Evolutionary conservation across 1,284 basidiomycete species (phyloP).

Genomic region (Xerocomus amazonicus): DNA sequence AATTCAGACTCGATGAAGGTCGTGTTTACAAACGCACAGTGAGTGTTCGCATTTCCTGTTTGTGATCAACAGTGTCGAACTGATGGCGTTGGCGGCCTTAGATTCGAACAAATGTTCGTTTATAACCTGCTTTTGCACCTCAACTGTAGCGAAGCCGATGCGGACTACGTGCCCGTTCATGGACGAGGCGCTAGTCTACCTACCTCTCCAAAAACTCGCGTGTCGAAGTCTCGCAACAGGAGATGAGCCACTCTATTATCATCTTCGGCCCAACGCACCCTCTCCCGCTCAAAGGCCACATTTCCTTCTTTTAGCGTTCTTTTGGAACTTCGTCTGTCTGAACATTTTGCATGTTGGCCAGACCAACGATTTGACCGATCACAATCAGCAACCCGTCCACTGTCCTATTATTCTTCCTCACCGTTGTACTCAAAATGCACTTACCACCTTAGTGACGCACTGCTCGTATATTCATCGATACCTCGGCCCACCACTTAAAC

Average conservation of each 20-base stretch:
- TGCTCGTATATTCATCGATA: constrained; percentile 9
- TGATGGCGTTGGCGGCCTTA: constrained; percentile 26
- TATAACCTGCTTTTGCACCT: constrained; percentile 79
- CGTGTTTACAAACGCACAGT: constrained; percentile 87
- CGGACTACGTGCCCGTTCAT: constrained; percentile 72
- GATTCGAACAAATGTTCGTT: constrained; percentile 85
- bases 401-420: constrained; percentile 3
- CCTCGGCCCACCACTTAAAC: constrained; percentile 11
- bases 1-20: constrained; percentile 78
- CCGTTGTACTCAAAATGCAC: constrained; percentile 19
- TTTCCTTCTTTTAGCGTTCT: background rate
- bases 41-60: constrained; percentile 33
- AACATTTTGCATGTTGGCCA: background rate
- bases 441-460: background rate
- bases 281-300: background rate
- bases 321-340: background rate
- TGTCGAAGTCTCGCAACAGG: constrained; percentile 35
- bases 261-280: background rate
- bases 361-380: background rate
- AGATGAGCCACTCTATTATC: constrained; percentile 11
- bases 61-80: constrained; percentile 2
- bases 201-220: constrained; percentile 27
- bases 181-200: constrained; percentile 59
- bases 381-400: background rate
- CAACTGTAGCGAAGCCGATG: constrained; percentile 69